Conservation (phyloP, 306 rosid species). For the Carpinus viminea region DNA sequence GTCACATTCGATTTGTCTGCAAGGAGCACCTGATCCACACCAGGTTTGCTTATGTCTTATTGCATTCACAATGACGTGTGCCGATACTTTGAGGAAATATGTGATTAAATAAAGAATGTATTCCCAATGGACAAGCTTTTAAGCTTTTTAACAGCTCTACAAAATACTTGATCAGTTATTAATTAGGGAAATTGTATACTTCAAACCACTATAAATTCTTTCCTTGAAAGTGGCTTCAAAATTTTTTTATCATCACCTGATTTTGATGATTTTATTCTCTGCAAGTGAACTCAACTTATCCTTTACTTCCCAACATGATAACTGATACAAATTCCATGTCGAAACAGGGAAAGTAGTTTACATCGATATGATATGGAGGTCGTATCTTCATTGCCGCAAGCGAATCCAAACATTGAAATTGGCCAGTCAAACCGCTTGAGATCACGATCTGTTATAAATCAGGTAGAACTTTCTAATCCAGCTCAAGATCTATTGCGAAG, state of each 20-base stretch:
- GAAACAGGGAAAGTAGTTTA: constrained; percentile 45
- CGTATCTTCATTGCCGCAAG: constrained; percentile 35
- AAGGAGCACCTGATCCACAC: constrained; percentile 65
- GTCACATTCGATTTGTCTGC: constrained; percentile 77
- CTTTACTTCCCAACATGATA: not conserved
- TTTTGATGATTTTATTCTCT: constrained; percentile 18
- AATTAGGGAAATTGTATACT: constrained; percentile 6
- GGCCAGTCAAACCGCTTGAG: constrained; percentile 30
- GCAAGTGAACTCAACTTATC: constrained; percentile 5
- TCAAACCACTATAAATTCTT: constrained; percentile 9
- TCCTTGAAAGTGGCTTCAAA: constrained; percentile 6
- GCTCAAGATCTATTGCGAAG: constrained; percentile 45
- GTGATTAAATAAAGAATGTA: constrained; percentile 3
- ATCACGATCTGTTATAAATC: constrained; percentile 37
- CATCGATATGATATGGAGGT: constrained; percentile 38
- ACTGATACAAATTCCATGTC: constrained; percentile 38
- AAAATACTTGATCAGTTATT: constrained; percentile 20
- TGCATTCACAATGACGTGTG: not conserved
- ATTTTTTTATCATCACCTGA: constrained; percentile 6
- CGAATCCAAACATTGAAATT: constrained; percentile 32
- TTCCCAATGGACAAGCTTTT: constrained; percentile 9
- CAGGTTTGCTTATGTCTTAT: constrained; percentile 50
- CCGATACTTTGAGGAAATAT: not conserved
- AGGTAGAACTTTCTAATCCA: constrained; percentile 28
- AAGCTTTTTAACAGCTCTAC: constrained; percentile 3